Base-by-base conservation (phyloP, 129 eudicot genomes). In the Mikania micrantha region DNA sequence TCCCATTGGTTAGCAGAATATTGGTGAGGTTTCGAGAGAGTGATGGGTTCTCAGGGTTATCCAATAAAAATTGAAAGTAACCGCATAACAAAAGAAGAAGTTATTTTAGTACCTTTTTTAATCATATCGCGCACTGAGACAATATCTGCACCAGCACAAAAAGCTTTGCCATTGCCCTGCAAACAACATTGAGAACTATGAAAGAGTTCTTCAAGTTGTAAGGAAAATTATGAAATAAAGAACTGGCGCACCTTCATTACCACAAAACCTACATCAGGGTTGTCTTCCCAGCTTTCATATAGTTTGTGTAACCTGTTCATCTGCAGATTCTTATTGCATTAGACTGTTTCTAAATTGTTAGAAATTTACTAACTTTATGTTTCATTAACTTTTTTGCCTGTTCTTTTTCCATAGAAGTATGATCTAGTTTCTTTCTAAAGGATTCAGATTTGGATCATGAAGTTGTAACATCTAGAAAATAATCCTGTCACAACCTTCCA, bases 91-190 rank as follows among this genome's bases (percentile, higher is more conserved):
- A 28, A 66, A 16, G 9, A 24, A 28, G 25, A 17, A n/a, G 8
- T 36, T 29, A 29, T 29, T 53, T 29, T 35, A 28, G 35, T 71
- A 88, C 90, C 93, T 86, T 77, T 40, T 38, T 61, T 65, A 7
- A 90, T 66, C 62, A 66, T 52, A 44, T 79, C 73, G 67, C 70
- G 85, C 10, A 81, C 44, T 16, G 83, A 7, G 35, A 90, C 90
- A 50, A 90, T 77, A 77, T 89, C 90, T 8, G 88, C 90, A 15
- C 94, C 94, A 70, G 96, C 90, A 69, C 83, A 74, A 80, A 90
- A 86, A 40, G 88, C 94, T 78, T 82, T 81, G 74, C 86, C 88
- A 44, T 83, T 85, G 72, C 94, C 96, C 96, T 86, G 76, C 75
- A 78, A 61, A 47, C 20, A 47, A 72, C 34, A 24, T 48, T 45